phyloP scores from a whole-genome alignment of 179 eudicot species.

The Sideroxylon spinosum region DNA sequence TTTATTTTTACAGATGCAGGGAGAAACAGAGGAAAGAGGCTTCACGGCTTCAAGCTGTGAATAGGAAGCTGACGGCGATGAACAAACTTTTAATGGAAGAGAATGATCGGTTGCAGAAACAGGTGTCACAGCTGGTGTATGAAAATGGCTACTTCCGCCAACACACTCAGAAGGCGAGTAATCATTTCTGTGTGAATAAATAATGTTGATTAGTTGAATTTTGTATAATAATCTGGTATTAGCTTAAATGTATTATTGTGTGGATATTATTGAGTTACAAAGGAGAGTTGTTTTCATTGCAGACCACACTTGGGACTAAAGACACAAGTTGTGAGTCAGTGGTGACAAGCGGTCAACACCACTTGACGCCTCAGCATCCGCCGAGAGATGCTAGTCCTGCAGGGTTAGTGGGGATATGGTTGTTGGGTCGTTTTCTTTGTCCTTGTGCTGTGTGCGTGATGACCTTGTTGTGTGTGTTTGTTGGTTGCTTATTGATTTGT shows the following conservation, averaged over 20 bases:
- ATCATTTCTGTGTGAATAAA: constrained; percentile 6
- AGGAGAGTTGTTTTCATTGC: constrained; percentile 16
- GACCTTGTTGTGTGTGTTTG: constrained; percentile 23
- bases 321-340: constrained; percentile 92
- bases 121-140: constrained; percentile 78
- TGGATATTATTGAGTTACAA: neutral
- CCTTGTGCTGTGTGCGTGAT: constrained; percentile 19
- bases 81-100: constrained; percentile 88
- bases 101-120: constrained; percentile 81
- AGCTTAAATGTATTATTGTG: neutral
- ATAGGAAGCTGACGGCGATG: constrained; percentile 85
- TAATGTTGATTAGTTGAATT: too few species aligned
- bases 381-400: constrained; percentile 99
- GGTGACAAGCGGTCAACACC: constrained; percentile 98
- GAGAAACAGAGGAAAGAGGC: constrained; percentile 91
- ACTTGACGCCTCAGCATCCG: constrained; percentile 79
- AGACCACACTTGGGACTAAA: constrained; percentile 69
- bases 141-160: constrained; percentile 89
- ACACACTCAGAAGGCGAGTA: constrained; percentile 51
- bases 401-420: constrained; percentile 66
- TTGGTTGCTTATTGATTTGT: constrained; percentile 17
- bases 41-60: constrained; percentile 72
- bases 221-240: neutral
- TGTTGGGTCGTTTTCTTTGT: constrained; percentile 24
- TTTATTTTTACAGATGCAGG: constrained; percentile 50